Evolutionary conservation across 192 early-diverging fungal species (phyloP).

Genomic region (Kappamyces sp.): DNA sequence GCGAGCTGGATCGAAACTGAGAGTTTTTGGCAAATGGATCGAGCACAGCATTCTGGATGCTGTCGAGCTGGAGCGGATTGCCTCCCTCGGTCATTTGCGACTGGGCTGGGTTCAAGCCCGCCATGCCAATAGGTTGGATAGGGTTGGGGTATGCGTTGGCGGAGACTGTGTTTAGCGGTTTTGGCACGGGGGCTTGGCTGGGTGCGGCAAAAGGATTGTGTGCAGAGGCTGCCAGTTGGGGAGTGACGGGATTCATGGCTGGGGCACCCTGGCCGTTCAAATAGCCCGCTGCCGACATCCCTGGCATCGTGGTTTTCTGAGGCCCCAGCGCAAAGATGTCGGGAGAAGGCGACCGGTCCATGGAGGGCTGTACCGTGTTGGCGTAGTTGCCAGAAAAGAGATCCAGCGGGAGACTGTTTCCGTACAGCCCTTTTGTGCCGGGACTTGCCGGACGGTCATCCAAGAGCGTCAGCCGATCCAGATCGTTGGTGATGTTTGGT

Average conservation of each 20-base stretch:
- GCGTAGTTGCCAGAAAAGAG: neutral
- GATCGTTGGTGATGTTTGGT: too few relatives aligned
- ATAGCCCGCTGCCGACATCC: too few relatives aligned
- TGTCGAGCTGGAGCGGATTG: neutral
- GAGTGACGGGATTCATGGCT: too few relatives aligned
- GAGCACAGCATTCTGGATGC: constrained; percentile 13
- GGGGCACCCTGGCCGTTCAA: too few relatives aligned
- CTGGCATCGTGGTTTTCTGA: neutral
- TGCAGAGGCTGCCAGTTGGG: constrained; percentile 3
- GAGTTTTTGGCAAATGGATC: constrained; percentile 38
- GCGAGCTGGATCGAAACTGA: neutral
- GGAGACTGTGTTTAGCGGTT: too few relatives aligned
- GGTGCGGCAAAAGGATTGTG: neutral
- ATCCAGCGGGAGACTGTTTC: constrained; percentile 5
- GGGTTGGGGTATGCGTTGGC: too few relatives aligned
- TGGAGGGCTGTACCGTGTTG: neutral
- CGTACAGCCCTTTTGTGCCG: neutral
- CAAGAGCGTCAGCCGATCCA: too few relatives aligned
- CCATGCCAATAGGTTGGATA: too few relatives aligned
- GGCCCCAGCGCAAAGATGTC: neutral
- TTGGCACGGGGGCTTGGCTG: neutral
- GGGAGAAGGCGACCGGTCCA: neutral
- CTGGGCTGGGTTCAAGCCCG: too few relatives aligned
- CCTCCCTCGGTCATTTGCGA: too few relatives aligned
- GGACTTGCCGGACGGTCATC: neutral